Conservation (phyloP, 2,329 filamentous ascomycete genomes). For the Talaromyces sp. region DNA sequence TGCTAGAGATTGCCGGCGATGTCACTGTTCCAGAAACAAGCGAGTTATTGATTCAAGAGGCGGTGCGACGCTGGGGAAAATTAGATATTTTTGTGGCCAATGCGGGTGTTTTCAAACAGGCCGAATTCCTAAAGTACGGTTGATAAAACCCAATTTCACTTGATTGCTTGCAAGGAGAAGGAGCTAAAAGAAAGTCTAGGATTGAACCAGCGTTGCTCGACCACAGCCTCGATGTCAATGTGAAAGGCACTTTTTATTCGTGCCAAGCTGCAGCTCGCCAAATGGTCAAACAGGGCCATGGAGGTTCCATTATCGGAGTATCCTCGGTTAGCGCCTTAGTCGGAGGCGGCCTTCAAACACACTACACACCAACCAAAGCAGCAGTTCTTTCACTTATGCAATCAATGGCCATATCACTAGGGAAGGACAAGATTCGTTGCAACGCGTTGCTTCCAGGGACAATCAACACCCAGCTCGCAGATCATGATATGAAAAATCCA, state of each 20-base stretch:
- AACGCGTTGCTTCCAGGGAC: conserved; percentile 82
- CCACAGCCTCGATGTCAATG: conserved; percentile 71
- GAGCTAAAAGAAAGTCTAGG: conserved; percentile 27
- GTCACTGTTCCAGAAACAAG: conserved; percentile 72
- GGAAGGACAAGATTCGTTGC: conserved; percentile 70
- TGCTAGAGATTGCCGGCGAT: conserved; percentile 60
- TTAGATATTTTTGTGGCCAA: conserved; percentile 82
- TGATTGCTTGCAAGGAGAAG: too few relatives aligned
- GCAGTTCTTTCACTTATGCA: conserved; percentile 79
- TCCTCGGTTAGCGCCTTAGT: conserved; percentile 38
- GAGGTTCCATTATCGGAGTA: conserved; percentile 66
- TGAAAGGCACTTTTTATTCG: conserved; percentile 80
- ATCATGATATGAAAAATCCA: conserved; percentile 71
- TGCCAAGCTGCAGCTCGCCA: conserved; percentile 80
- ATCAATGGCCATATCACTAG: conserved; percentile 72
- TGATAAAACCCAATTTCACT: neutral
- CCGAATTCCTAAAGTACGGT: conserved; percentile 70
- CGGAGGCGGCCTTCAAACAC: conserved; percentile 72
- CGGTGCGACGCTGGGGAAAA: conserved; percentile 49
- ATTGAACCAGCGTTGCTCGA: conserved; percentile 66
- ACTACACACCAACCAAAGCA: conserved; percentile 88
- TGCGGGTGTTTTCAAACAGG: conserved; percentile 83
- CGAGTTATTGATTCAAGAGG: conserved; percentile 60
- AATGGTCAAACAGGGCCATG: conserved; percentile 66
- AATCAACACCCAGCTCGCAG: conserved; percentile 77